Evolutionary conservation across 2,329 filamentous ascomycete genomes (phyloP), one percentile per base, ranked within the genome.

Genomic region (Aspergillus neoniger): DNA sequence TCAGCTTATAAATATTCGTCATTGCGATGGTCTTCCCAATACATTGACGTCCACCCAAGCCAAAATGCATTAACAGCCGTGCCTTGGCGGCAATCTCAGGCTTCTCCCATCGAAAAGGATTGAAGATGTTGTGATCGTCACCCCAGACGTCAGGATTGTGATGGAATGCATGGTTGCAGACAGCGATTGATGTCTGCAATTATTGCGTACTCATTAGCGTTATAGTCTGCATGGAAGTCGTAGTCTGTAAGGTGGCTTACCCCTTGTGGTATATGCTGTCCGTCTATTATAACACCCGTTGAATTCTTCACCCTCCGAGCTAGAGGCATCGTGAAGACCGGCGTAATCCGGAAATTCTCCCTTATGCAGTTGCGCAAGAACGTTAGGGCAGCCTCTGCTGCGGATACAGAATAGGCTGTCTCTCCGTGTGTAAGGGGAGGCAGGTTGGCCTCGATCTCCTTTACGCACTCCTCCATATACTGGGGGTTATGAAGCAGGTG

Each of bases 1-100:
- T 56, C 36, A 75, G 17, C 53, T 76, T 77, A 53, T 72, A 72
- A 4, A 77, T 76, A 57, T 75, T 74, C 2, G 70, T 70, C 56
- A 68, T 67, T 0, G 74, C 75, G 7, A 77, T 63, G 4, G 66
- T 74, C 57, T 73, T 73, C 6, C 75, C 74, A n/a, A 77, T 73
- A 54, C 74, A 77, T 57, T 70, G 65, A 2, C 74, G 67, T 4
- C 67, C 67, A 1, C 74, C 74, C 0, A 72, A 60, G 1, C 74
- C 72, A 60, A 76, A 77, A 53, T 73, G 74, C 70, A 76, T 75
- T 25, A 77, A 60, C 9, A 69, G 67, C 15, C 65, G 61, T 1
- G 67, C 63, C 10, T 66, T 64, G 1, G 23, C 61, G 1, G 62
- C 60, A 5, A 57, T 63, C 8, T 64, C 57, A 0, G 65, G 59